Base-by-base conservation (phyloP, 2,329 filamentous ascomycete genomes). In the Pseudopyrenochaeta lycopersici region DNA sequence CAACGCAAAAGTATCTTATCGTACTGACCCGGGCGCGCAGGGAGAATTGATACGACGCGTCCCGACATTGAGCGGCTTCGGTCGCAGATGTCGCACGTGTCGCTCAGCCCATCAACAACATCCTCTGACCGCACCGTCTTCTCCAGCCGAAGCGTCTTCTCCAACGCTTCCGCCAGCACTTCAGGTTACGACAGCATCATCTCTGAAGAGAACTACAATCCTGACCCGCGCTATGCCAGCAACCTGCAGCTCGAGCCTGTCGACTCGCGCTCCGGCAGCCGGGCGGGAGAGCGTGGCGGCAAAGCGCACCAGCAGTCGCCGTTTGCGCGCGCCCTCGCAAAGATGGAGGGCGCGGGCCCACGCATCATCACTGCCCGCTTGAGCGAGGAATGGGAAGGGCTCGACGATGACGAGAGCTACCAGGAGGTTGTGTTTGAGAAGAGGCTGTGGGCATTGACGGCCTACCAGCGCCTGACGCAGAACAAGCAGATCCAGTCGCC, bases 391-490 rank as follows among this genome's bases (percentile, higher is more conserved):
- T 69, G 66, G 66, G 65, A 68, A 31, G 63, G 62, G 12, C 58
- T 69, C 12, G 63, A 64, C 6, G 66, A 67, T 20, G 66, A 69
- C 23, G 63, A 68, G 20, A 68, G 64, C 36, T 60, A 55, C 18
- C 63, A 65, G 36, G 66, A 69, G 36, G 59, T 69, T 40, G 30
- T 65, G 32, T 69, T 69, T 23, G 66, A 69, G 44, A 67, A 69
- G 41, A 56, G 66, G n/a, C 58, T 69, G 3, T 69, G 66, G 66
- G 64, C 65, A 18, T 29, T 69, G 29, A 64, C 62, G 10, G 66
- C 65, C 1, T 69, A 68, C 35, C 65, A 66, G 36, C 64, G 66
- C 31, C 47, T 69, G 23, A 69, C 66, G 7, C 64, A 69, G 36
- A 63, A 67, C 38, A 69, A 69, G 41, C 64, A 66, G 3, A 45